phyloP scores from a whole-genome alignment of 192 early-diverging fungal genomes.

The Chytriomyces sp. region DNA sequence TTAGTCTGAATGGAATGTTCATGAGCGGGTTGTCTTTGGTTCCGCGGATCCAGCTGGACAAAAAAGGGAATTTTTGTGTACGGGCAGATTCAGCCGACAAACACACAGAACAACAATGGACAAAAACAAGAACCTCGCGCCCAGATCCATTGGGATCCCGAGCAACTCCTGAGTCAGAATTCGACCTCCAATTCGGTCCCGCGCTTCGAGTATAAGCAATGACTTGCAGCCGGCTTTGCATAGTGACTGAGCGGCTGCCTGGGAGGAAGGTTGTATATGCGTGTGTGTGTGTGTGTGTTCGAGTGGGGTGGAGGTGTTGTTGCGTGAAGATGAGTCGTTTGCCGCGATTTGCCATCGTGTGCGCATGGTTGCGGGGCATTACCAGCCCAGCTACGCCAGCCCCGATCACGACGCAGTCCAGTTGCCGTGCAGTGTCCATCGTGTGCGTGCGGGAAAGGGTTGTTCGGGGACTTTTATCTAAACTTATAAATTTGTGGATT shows the following conservation, averaged over 20 bases:
- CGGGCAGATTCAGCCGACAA: too few species aligned
- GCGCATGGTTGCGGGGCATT: too few species aligned
- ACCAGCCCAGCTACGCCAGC: too few species aligned
- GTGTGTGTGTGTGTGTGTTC: too few species aligned
- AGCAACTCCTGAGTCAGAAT: slow-evolving; percentile 24
- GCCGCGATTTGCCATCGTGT: too few species aligned
- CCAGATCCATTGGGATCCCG: slow-evolving; percentile 19
- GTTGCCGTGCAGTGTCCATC: too few species aligned
- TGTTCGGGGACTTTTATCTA: too few species aligned
- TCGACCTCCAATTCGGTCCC: slow-evolving; percentile 29
- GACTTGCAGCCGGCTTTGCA: slow-evolving; percentile 1
- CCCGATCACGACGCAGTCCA: too few species aligned
- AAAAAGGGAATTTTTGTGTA: background rate
- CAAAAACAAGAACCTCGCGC: background rate
- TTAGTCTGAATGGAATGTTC: background rate
- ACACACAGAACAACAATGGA: background rate
- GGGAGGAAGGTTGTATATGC: background rate
- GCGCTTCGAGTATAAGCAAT: slow-evolving; percentile 11
- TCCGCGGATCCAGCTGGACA: slow-evolving; percentile 21
- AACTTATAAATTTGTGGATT: too few species aligned
- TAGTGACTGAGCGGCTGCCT: slow-evolving; percentile 17
- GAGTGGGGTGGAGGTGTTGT: too few species aligned
- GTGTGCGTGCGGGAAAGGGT: too few species aligned
- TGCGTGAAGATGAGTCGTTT: too few species aligned
- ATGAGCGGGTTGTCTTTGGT: slow-evolving; percentile 17